A percentile compares a stretch with the other conserved stretches of the same genome.
Conservation (phyloP, 805 yeast species). For the Cyberlindnera bimundalis region DNA sequence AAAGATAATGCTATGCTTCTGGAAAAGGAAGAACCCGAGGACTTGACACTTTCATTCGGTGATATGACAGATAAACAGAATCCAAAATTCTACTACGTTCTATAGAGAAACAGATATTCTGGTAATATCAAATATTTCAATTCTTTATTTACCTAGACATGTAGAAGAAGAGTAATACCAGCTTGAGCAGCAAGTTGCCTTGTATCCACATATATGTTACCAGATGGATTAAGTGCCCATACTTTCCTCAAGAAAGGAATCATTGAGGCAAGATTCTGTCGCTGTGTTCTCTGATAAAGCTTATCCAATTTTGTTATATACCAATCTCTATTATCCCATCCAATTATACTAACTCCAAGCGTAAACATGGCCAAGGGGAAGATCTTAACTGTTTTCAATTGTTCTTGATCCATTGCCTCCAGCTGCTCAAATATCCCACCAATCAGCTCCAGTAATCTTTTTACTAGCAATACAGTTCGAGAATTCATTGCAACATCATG, state of each 20-base stretch:
- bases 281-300: conserved; percentile 2
- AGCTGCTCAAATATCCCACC: conserved; percentile 3
- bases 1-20: not conserved
- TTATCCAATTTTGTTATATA: conserved; percentile 1
- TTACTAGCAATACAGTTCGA: conserved; percentile 4
- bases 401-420: not conserved
- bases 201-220: conserved; percentile 5
- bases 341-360: conserved; percentile 8
- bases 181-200: conserved; percentile 6
- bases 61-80: conserved; percentile 39
- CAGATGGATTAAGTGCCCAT: conserved; percentile 6
- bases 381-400: not conserved
- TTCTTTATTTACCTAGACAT: not conserved
- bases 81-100: conserved; percentile 32
- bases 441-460: not conserved
- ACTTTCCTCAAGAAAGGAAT: conserved; percentile 4
- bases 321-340: conserved; percentile 4
- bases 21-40: not conserved
- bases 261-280: conserved; percentile 3
- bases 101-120: conserved; percentile 3
- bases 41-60: conserved; percentile 20
- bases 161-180: conserved; percentile 8
- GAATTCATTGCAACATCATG: conserved; percentile 7
- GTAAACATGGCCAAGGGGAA: conserved; percentile 7
- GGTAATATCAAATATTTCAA: too few relatives aligned